Evolutionary conservation across 73 alveolate species (phyloP), one percentile per base, ranked within the genome.

Genomic region (Loxodes magnus): DNA sequence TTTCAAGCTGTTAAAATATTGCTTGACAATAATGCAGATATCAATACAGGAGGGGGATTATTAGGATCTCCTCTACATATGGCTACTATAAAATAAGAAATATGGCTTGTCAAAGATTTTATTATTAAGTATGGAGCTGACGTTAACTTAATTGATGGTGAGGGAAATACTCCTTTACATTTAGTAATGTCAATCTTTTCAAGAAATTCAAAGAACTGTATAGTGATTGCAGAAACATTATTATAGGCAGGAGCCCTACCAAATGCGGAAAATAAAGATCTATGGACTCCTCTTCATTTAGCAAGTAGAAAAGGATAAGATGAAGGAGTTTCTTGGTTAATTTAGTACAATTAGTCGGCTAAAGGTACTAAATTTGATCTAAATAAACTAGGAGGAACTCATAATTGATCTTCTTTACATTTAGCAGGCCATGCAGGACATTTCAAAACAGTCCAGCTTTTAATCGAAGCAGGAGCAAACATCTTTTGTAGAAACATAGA

Each of bases 151-250:
- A 14, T 3, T 15, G 70, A 56, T 44, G 58, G 16, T 5, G 63
- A 56, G 20, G 63, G 63, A 46, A 56, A 56, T 20, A 56, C 70
- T 4, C 62, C 70, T 4, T 29, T 56, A 6, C 70, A 56, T 29
- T 33, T 30, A n/a, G 30, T 20, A 10, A 56, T 56, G 63, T 15
- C 15, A 15, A 27, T 38, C 4, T 56, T 38, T 26, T 35, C 58
- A 4, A 15, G 43, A 44, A 44, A 56, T 22, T 37, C 50, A 44
- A 10, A n/a, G 9, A 17, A 16, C 19, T 19, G 64, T 3, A 30
- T 15, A 9, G 16, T 15, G 17, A 56, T 56, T 5, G 63, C 39
- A 9, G 67, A 44, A 3, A 3, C 17, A 3, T 37, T 56, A 23
- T n/a, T 56, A 7, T 3, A 27, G 21, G 14, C 14, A 4, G 61